Evolutionary conservation across 805 yeast genomes (phyloP), one percentile per base, ranked within the genome.

Genomic region (Torulaspora indica): DNA sequence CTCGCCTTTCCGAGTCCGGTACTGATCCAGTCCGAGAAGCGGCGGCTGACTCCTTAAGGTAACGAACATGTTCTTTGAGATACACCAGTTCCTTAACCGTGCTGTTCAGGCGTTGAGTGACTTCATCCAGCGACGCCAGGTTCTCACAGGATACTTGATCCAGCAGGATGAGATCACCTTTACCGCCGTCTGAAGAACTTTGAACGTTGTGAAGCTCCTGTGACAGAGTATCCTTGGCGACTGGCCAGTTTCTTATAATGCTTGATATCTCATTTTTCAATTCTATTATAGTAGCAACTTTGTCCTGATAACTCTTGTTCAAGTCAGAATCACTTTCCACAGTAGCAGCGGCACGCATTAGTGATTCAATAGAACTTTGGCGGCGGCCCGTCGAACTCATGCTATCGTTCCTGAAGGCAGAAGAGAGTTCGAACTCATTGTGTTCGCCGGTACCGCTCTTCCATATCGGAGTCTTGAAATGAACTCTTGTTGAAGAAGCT

Each of bases 271-370:
- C 41, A 30, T 48, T 53, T 25, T 44, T 48, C 17, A 50, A 45
- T 30, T 48, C 51, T 12, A 53, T 43, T 17, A 53, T 44, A 15
- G 49, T 37, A n/a, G 45, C 35, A 17, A 53, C 6, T 38, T 42
- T 53, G 20, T 46, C 45, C 44, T 53, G 54, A 23, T 51, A 53
- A 12, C 35, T 40, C 30, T 38, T 35, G 24, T 51, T 46, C 14
- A 48, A 31, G 20, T 46, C 41, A 9, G 20, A 33, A 20, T 51
- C 41, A 17, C 38, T 47, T 34, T 44, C 57, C 7, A 49, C 41
- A 10, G 55, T 46, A 17, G 51, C 48, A 10, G 57, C 57, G 3
- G 59, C 61, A 31, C 53, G 49, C 54, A 57, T 55, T 38, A 57
- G 39, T 3, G 61, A 57, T 13, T 55, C 59, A 38, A 55, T 45